Base-by-base conservation (phyloP, 345 rosid species). In the Sonneratia alba region DNA sequence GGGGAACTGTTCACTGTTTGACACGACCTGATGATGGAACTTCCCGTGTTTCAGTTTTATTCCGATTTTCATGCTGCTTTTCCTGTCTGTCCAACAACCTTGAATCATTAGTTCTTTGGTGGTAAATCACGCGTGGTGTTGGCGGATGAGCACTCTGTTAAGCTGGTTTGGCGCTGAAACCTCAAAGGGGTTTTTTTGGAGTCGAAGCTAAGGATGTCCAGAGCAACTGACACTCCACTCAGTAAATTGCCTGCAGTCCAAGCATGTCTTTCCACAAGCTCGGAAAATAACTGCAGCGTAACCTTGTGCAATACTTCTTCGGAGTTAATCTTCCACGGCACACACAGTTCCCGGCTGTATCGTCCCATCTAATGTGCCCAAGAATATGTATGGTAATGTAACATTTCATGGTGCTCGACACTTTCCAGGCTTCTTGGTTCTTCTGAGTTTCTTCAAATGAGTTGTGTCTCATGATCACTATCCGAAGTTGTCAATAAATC, bases 191-290 rank as follows among this genome's bases (percentile, higher is more conserved):
- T 21, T 53, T 47, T 47, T 9, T 8, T 57, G 63, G 63, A 57
- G 63, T 57, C n/a, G 22, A n/a, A 57, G 63, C 21, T 57, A 57
- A 57, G 63, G 63, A 57, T 57, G 34, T 7, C 63, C 63, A 57
- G 3, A n/a, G 7, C 13, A 24, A 24, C 36, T 27, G 12, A 32
- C 24, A 16, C 10, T 57, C 63, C 63, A 57, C 1, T 32, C 24
- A 61, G 66, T 24, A 32, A 27, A 61, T 61, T 61, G 66, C 66
- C 66, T 61, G 66, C 27, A 24, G 19, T 19, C 63, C 63, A 57
- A 57, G 63, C 63, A 57, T 57, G 7, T 16, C n/a, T 51, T 51
- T 15, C n/a, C 59, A 55, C 24, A 18, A 4, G 3, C 22, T 21
- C 6, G 22, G 22, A 55, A 55, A 55, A 55, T 55, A 55, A 55